These are phyloP conservation scores for Dimargaris cristalligena DNA, from an alignment of 192 early-diverging fungal species.

Conservation along the genomic window DNA sequence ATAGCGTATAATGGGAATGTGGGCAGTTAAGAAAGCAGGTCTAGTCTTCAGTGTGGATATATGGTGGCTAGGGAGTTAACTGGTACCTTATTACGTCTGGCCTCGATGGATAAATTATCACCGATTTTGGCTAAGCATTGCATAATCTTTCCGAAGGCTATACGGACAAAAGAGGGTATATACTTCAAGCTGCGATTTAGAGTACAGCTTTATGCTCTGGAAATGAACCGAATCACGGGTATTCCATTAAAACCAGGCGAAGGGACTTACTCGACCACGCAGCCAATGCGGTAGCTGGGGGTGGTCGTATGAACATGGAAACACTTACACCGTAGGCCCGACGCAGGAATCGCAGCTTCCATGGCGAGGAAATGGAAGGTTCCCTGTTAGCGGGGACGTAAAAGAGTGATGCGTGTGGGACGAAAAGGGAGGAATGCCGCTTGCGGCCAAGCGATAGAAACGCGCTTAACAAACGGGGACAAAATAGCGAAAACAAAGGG, in stretches of 20 bases:
- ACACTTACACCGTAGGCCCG: slow-evolving; percentile 16
- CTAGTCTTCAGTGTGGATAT: not conserved
- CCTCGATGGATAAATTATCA: slow-evolving; percentile 41
- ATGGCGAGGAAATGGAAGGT: too few species aligned
- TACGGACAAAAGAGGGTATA: too few species aligned
- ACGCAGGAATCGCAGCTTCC: slow-evolving; percentile 26
- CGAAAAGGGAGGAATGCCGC: too few species aligned
- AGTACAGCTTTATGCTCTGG: not conserved
- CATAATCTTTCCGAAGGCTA: slow-evolving; percentile 36
- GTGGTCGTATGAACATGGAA: not conserved
- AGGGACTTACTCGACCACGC: not conserved
- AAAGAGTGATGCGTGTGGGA: slow-evolving; percentile 1
- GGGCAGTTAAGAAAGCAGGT: not conserved
- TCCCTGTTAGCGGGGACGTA: too few species aligned
- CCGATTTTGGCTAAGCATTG: slow-evolving; percentile 43
- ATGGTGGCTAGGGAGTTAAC: not conserved
- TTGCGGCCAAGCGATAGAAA: too few species aligned
- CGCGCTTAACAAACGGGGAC: too few species aligned
- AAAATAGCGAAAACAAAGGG: too few species aligned
- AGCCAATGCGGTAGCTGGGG: not conserved
- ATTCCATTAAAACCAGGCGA: not conserved
- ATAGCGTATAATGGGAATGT: too few species aligned
- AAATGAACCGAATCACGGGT: not conserved
- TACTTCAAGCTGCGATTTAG: too few species aligned
- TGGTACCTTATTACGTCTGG: slow-evolving; percentile 10